Base-by-base conservation (phyloP, 139 green algal species). In the Gonium pectorale region DNA sequence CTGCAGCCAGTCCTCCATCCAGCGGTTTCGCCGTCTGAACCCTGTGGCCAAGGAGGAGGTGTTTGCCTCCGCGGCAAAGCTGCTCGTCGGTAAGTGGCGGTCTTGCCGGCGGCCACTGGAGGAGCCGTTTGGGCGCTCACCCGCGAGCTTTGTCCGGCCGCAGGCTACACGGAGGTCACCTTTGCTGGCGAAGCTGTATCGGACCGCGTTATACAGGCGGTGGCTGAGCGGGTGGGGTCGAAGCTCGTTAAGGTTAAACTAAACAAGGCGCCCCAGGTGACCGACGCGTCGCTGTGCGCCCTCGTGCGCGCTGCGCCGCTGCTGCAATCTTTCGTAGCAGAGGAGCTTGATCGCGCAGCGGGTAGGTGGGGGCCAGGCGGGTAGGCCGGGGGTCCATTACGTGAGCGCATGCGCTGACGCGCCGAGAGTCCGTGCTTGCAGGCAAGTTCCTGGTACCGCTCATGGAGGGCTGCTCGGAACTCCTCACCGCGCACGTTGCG, bases 131-230 rank as follows among this genome's bases (percentile, higher is more conserved):
- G 54, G 13, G 22, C 73, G 33, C n/a, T 35, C 51, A 67, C n/a
- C n/a, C n/a, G n/a, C n/a, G n/a, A n/a, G n/a, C n/a, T n/a, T n/a
- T n/a, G n/a, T n/a, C n/a, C n/a, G n/a, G n/a, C n/a, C n/a, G 35
- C 86, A 94, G 91, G 91, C 5, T 94, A 94, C 51, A 86, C 86
- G 11, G 86, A 92, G 8, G 83, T 89, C 1, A 66, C 41, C 3
- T 86, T 93, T 9, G 88, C 81, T 4, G 91, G 91, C 22, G 91
- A 93, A n/a, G 82, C 63, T 19, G 78, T 92, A 0, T 90, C 79
- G 3, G 89, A 94, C 63, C 73, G 75, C 11, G 68, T 91, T 15
- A 54, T 94, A n/a, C n/a, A 52, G 7, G 51, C 78, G 7, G 72
- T 91, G 0, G 68, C 88, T 15, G 9, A 43, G 37, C 49, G 60